A percentile compares a stretch with the other conserved stretches of the same genome.
Conservation (phyloP, 352 stramenopile species). For the Phytophthora agathidicida region DNA sequence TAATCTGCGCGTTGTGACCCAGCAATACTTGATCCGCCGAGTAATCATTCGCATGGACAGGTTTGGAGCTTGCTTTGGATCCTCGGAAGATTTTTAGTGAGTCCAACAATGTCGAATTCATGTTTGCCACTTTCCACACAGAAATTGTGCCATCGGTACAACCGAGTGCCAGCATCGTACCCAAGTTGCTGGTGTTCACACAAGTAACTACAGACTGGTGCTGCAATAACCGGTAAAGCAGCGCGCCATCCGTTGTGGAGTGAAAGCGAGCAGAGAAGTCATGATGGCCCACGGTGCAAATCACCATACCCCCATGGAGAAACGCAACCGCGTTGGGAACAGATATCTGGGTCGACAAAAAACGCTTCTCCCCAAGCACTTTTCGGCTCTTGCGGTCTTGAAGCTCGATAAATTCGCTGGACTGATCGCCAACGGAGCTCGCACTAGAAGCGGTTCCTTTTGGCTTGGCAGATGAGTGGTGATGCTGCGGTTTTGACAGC, state of each 20-base stretch:
- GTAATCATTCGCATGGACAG: constrained; percentile 81
- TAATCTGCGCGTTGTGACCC: constrained; percentile 66
- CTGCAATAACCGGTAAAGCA: constrained; percentile 77
- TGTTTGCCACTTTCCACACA: constrained; percentile 76
- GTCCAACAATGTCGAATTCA: constrained; percentile 72
- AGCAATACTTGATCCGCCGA: constrained; percentile 78
- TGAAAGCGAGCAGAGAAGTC: constrained; percentile 83
- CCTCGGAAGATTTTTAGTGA: constrained; percentile 82
- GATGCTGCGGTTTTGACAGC: constrained; percentile 55
- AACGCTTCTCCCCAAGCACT: constrained; percentile 52
- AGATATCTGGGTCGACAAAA: constrained; percentile 33
- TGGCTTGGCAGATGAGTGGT: constrained; percentile 18
- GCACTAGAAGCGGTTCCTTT: constrained; percentile 8
- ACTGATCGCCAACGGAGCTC: constrained; percentile 27
- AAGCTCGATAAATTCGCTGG: constrained; percentile 57
- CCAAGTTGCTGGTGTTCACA: constrained; percentile 51
- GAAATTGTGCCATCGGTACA: constrained; percentile 78
- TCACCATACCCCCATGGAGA: constrained; percentile 56
- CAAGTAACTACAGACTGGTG: constrained; percentile 77
- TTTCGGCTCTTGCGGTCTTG: constrained; percentile 73
- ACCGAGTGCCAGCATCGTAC: constrained; percentile 58
- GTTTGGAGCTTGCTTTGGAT: constrained; percentile 49
- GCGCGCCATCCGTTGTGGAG: constrained; percentile 65
- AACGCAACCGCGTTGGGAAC: constrained; percentile 47
- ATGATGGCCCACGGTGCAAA: constrained; percentile 74